Conservation (phyloP, 139 green algal species). For the Ettlia oleoabundans region DNA sequence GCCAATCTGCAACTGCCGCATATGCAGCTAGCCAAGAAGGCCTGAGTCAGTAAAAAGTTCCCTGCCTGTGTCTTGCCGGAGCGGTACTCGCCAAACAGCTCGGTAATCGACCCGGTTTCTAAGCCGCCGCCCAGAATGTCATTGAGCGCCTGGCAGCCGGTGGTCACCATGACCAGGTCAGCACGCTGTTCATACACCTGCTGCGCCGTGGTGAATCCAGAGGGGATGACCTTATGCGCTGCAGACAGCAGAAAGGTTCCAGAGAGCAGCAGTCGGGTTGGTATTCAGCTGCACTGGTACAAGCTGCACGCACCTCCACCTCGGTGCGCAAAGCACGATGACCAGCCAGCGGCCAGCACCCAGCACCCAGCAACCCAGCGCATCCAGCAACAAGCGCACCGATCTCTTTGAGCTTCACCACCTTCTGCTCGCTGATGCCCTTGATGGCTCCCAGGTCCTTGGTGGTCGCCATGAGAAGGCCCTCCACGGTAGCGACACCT, state of each 20-base stretch:
- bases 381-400: constrained; percentile 59
- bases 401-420: constrained; percentile 89
- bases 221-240: constrained; percentile 91
- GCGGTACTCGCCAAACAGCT: constrained; percentile 97
- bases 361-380: no score
- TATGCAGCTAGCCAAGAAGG: no score
- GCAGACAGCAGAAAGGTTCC: constrained; percentile 20
- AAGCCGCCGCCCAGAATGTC: constrained; percentile 93
- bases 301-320: background rate
- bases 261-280: background rate
- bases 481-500: constrained; percentile 73
- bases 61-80: constrained; percentile 94
- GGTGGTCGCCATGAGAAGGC: constrained; percentile 83
- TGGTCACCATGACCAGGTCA: constrained; percentile 90
- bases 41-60: no score
- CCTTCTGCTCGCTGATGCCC: constrained; percentile 96
- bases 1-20: no score
- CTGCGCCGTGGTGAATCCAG: constrained; percentile 95
- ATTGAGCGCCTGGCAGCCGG: constrained; percentile 92
- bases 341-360: background rate
- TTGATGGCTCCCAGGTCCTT: constrained; percentile 92
- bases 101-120: constrained; percentile 97
- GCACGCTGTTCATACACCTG: constrained; percentile 78
- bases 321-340: background rate
- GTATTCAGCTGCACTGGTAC: background rate